phyloP scores from a whole-genome alignment of 306 rosid species.

The Cucurbita maxima region DNA sequence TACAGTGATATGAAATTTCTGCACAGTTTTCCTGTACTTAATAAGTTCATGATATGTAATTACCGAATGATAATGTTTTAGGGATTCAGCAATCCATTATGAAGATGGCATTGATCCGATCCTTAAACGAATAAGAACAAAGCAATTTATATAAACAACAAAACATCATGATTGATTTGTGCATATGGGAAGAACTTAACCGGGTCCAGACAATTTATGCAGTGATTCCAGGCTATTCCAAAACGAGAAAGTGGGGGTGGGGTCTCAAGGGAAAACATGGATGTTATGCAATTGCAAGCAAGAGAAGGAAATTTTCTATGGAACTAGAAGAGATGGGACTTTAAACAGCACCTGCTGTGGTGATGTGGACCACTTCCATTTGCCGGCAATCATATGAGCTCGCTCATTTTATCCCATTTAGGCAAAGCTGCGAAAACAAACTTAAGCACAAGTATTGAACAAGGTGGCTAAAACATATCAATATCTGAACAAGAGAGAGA shows the following conservation, averaged over 20 bases:
- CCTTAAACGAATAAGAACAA: not conserved
- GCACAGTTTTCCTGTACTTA: not conserved
- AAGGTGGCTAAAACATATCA: not conserved
- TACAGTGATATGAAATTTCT: not conserved
- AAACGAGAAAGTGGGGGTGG: not conserved
- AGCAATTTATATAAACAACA: not conserved
- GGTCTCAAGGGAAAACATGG: not conserved
- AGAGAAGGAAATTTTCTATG: not conserved
- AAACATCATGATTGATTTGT: not conserved
- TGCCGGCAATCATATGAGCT: conserved; percentile 1
- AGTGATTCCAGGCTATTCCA: not conserved
- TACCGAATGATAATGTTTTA: not conserved
- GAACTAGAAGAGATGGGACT: not conserved
- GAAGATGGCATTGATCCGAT: not conserved
- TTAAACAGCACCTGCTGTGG: not conserved
- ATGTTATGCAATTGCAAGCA: not conserved
- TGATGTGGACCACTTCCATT: conserved; percentile 8
- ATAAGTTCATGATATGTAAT: not conserved
- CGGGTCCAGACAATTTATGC: not conserved
- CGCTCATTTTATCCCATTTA: not conserved
- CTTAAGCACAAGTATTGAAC: not conserved
- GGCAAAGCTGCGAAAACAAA: not conserved
- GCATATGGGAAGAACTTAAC: not conserved
- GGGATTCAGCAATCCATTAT: not conserved
- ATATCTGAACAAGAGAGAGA: not conserved